phyloP scores from a whole-genome alignment of 768 basidiomycete genomes.

The Boletus subcaerulescens region DNA sequence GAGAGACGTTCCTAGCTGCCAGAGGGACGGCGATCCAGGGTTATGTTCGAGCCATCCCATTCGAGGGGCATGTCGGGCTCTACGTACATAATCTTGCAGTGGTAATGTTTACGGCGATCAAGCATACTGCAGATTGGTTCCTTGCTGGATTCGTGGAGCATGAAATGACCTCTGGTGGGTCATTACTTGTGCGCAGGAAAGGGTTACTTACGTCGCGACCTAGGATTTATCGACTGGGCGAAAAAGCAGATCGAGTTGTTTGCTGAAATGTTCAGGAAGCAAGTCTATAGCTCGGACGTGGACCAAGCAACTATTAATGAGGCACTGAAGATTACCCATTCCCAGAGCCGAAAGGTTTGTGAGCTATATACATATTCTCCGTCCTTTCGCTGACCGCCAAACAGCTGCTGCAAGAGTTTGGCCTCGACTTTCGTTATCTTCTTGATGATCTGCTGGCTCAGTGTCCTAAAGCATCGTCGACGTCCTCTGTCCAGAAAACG shows the following conservation, averaged over 20 bases:
- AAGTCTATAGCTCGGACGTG: constrained; percentile 84
- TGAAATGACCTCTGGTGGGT: constrained; percentile 86
- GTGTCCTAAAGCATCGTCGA: constrained; percentile 39
- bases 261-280: constrained; percentile 81
- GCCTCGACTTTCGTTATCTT: constrained; percentile 92
- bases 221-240: constrained; percentile 95
- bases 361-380: not conserved
- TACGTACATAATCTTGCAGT: constrained; percentile 87
- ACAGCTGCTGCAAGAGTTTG: constrained; percentile 87
- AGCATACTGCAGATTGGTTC: constrained; percentile 98
- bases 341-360: constrained; percentile 80
- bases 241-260: constrained; percentile 81
- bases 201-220: not conserved
- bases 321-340: constrained; percentile 69
- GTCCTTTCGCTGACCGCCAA: not conserved
- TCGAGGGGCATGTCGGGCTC: constrained; percentile 82
- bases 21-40: constrained; percentile 70
- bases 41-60: constrained; percentile 82
- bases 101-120: constrained; percentile 91
- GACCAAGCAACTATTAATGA: constrained; percentile 71
- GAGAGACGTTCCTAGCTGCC: constrained; percentile 78
- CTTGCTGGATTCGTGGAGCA: constrained; percentile 94
- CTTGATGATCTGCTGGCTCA: constrained; percentile 68
- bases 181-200: not conserved
- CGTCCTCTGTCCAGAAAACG: constrained; percentile 21